Evolutionary conservation across 495 filamentous ascomycete genomes (phyloP), one percentile per base, ranked within the genome.

Genomic region (Aspergillus affinis): DNA sequence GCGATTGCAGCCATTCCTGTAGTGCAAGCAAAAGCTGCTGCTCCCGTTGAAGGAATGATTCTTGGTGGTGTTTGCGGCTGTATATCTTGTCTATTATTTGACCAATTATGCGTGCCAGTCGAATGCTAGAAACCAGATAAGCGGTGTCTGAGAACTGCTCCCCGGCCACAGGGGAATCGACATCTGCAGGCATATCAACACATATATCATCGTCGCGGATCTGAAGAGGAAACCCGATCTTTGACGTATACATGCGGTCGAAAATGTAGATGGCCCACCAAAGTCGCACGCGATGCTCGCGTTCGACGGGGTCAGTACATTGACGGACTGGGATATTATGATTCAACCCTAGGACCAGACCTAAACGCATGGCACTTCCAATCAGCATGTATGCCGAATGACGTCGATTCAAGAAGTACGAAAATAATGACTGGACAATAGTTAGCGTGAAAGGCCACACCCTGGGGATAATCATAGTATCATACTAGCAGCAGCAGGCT

Each of bases 211-310:
- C 69, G 23, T 76, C 72, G 3, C 57, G 49, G 20, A 76, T 69
- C 10, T 70, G 61, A 9, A 65, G 47, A 1, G 73, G 72, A 54
- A 67, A 71, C 2, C 72, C 73, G 10, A 67, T 60, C 45, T 72
- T 74, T 0, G 70, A 68, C 6, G 66, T 63, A 36, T 62, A 74
- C 64, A 74, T 72, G 29, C 73, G 63, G 55, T 76, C 73, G 18
- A 70, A 70, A 2, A 70, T 65, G 52, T 76, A 76, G 0, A 70
- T 66, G 21, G 67, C 63, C 71, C 71, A 72, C 67, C 67, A 74
- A 3, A 74, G 55, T 7, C 71, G 66, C 13, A 61, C 66, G 1
- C 73, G 63, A 51, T 76, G 72, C 47, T 76, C 57, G 12, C 72
- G 67, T 8, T 66, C 61, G 4, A 66, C 50, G 2, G 65, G 53